Conservation (phyloP, 129 eudicot genomes). For the Flaveria brownii region DNA sequence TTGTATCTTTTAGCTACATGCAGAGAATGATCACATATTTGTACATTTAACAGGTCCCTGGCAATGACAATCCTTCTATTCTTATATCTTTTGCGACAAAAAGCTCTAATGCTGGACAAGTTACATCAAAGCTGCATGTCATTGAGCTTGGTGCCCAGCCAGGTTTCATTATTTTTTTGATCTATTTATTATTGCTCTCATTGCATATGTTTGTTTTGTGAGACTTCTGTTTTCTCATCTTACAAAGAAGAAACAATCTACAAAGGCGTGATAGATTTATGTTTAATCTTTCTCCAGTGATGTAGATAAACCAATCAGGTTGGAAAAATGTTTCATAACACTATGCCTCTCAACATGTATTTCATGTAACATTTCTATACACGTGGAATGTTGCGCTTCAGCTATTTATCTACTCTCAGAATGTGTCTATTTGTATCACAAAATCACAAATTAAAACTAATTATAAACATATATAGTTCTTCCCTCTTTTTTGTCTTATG, state of each 20-base stretch:
- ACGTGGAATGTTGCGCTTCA: not conserved
- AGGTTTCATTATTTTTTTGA: slow-evolving; percentile 39
- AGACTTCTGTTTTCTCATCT: not conserved
- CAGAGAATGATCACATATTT: not conserved
- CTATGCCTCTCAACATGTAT: not conserved
- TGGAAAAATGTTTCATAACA: not conserved
- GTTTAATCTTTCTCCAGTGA: not conserved
- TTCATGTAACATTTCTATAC: not conserved
- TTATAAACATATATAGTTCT: not conserved
- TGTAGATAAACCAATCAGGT: not conserved
- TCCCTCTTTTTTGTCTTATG: not conserved
- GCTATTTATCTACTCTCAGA: slow-evolving; percentile 4
- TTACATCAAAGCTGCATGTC: slow-evolving; percentile 79
- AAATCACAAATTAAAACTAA: not conserved
- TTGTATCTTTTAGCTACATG: slow-evolving; percentile 4
- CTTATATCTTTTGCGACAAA: slow-evolving; percentile 92
- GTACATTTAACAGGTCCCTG: slow-evolving; percentile 55
- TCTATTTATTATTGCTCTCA: not conserved
- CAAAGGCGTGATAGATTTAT: slow-evolving; percentile 10
- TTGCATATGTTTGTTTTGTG: not conserved
- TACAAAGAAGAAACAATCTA: slow-evolving; percentile 19
- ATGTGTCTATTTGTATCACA: not conserved
- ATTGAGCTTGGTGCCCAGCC: slow-evolving; percentile 98
- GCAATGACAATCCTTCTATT: slow-evolving; percentile 85
- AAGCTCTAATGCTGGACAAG: slow-evolving; percentile 83